phyloP scores from a whole-genome alignment of 768 basidiomycete genomes.

The Fomitopsis serialis region DNA sequence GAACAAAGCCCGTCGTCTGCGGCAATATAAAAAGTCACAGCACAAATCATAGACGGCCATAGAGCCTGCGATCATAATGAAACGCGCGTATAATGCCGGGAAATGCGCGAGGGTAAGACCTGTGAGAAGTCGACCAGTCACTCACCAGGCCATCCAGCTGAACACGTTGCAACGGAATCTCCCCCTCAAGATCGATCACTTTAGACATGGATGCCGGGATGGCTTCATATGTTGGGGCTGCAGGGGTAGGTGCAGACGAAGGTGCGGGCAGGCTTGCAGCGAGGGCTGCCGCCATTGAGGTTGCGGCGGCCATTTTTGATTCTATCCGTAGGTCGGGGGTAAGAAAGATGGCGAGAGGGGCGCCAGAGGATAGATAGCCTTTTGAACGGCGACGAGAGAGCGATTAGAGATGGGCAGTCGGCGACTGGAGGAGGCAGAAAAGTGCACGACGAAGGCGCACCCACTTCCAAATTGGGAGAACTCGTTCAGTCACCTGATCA shows the following conservation, averaged over 20 bases:
- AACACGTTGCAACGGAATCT: conserved; percentile 72
- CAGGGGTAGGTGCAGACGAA: conserved; percentile 52
- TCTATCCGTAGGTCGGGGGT: neutral
- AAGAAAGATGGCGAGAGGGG: neutral
- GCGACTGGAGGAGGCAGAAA: neutral
- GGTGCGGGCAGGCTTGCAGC: conserved; percentile 78
- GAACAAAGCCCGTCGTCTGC: too few species aligned
- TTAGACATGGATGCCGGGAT: conserved; percentile 92
- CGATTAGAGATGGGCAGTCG: neutral
- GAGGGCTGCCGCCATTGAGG: conserved; percentile 90
- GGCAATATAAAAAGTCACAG: neutral
- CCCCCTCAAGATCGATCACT: conserved; percentile 89
- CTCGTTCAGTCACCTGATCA: neutral
- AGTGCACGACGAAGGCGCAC: neutral
- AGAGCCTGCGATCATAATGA: neutral
- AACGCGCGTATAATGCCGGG: neutral
- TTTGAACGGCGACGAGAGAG: neutral
- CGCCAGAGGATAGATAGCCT: neutral
- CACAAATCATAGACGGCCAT: neutral
- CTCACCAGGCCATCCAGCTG: conserved; percentile 86
- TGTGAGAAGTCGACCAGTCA: neutral
- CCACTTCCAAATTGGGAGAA: too few species aligned
- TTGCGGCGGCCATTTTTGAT: conserved; percentile 19
- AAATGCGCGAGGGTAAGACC: neutral
- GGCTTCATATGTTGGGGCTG: conserved; percentile 70